These are phyloP conservation scores for Pseudocercospora pini-densiflorae DNA, from an alignment of 2,329 filamentous ascomycete genomes.

Conservation along the genomic window DNA sequence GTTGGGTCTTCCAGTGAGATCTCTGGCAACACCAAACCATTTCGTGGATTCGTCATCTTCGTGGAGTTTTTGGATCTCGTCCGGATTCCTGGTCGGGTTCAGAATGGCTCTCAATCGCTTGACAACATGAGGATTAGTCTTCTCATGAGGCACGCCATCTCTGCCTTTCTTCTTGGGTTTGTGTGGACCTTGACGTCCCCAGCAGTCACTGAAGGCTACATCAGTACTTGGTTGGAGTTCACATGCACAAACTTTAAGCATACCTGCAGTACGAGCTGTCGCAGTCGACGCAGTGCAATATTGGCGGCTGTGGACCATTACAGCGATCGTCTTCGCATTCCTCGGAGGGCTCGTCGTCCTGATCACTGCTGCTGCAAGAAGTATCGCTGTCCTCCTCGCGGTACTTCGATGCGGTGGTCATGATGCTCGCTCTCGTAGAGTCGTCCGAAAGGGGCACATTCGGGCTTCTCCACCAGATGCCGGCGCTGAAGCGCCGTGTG, in stretches of 20 bases:
- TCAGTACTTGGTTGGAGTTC: slow-evolving; percentile 2
- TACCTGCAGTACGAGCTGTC: slow-evolving; percentile 41
- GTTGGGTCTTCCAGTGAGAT: slow-evolving; percentile 36
- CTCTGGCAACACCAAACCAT: slow-evolving; percentile 46
- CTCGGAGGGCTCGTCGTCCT: slow-evolving; percentile 31
- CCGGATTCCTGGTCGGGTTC: slow-evolving; percentile 34
- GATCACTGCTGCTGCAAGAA: slow-evolving; percentile 20
- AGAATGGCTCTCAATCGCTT: slow-evolving; percentile 36
- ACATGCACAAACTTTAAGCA: slow-evolving; percentile 8
- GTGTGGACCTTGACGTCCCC: slow-evolving; percentile 39
- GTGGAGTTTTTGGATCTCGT: slow-evolving; percentile 42
- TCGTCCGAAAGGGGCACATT: slow-evolving; percentile 9
- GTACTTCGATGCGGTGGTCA: slow-evolving; percentile 9
- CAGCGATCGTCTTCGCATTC: slow-evolving; percentile 41
- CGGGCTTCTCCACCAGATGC: slow-evolving; percentile 6
- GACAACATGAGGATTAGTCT: slow-evolving; percentile 38
- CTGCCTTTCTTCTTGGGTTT: slow-evolving; percentile 40
- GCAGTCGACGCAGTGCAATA: slow-evolving; percentile 42
- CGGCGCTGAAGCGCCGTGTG: slow-evolving; percentile 8
- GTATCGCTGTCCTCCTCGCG: slow-evolving; percentile 17
- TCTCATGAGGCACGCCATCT: slow-evolving; percentile 44
- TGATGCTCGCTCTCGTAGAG: slow-evolving; percentile 3
- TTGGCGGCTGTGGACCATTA: slow-evolving; percentile 29
- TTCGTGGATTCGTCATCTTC: slow-evolving; percentile 43
- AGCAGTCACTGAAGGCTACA: slow-evolving; percentile 33